A percentile compares a stretch with the other conserved stretches of the same genome.
phyloP scores from a whole-genome alignment of 805 yeast genomes.

The Teunomyces atbi region DNA sequence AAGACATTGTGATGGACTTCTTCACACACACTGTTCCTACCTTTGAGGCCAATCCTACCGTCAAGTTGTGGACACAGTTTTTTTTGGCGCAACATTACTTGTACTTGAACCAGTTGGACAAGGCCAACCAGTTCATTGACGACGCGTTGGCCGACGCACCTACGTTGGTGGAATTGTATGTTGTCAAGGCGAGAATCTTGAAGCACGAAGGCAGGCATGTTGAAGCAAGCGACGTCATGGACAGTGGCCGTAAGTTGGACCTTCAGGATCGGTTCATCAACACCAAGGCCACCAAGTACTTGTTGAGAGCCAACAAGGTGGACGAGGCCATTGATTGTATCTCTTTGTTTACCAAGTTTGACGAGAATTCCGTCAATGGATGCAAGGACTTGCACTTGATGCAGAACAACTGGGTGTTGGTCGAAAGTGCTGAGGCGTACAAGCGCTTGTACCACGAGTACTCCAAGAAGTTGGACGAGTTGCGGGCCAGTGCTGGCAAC shows the following conservation, averaged over 20 bases:
- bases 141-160: slow-evolving; percentile 72
- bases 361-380: slow-evolving; percentile 79
- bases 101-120: slow-evolving; percentile 47
- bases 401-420: slow-evolving; percentile 89
- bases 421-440: slow-evolving; percentile 84
- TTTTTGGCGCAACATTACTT: slow-evolving; percentile 79
- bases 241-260: slow-evolving; percentile 71
- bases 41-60: slow-evolving; percentile 39
- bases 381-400: slow-evolving; percentile 80
- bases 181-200: slow-evolving; percentile 75
- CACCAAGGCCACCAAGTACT: slow-evolving; percentile 82
- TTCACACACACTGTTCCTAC: slow-evolving; percentile 26
- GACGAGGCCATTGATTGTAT: slow-evolving; percentile 73
- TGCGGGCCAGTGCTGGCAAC: slow-evolving; percentile 13
- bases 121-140: slow-evolving; percentile 59
- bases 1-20: slow-evolving; percentile 53
- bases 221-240: slow-evolving; percentile 65
- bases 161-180: slow-evolving; percentile 76
- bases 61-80: slow-evolving; percentile 67
- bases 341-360: slow-evolving; percentile 75
- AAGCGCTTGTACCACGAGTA: slow-evolving; percentile 49
- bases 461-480: slow-evolving; percentile 15
- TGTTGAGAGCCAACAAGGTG: slow-evolving; percentile 68
- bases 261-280: slow-evolving; percentile 90
- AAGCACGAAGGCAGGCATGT: slow-evolving; percentile 65